Evolutionary conservation across 148 eudicot species (phyloP), one percentile per base, ranked within the genome.

Genomic region (Mesembryanthemum crystallinum): DNA sequence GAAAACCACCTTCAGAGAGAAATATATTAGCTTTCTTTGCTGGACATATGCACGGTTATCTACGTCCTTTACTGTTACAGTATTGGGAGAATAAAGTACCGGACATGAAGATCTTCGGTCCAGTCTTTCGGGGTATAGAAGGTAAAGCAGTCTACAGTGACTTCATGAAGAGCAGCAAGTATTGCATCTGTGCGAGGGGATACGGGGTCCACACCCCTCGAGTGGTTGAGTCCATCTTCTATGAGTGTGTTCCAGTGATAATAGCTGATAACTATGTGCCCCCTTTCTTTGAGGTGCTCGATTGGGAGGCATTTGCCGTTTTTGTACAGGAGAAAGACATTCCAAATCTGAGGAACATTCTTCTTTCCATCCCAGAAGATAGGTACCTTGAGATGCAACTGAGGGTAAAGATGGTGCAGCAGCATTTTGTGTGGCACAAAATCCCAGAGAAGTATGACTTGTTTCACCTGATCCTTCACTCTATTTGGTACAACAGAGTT

Each of bases 391-490:
- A 68, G 8, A 88, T 92, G 97, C 91, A 87, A 71, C 79, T 73
- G 27, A 82, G 87, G 66, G 78, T 90, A 12, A 84, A 77, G 78
- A 78, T 78, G 82, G 89, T 89, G 76, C 89, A 86, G 71, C 77
- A 65, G 28, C 92, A 90, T 83, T 92, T 92, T 57, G 64, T 89
- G 10, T 92, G 97, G 95, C 87, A 90, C 74, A 86, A 86, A 77
- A 63, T 76, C 49, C 90, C 95, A 0, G 83, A 77, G 77, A 92
- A 90, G 80, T 90, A 90, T 68, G 97, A 92, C 70, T 83, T 92
- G 81, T 92, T 92, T 82, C 89, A 92, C 62, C 89, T 90, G 94
- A 85, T 81, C 76, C 97, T 92, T 86, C 97, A 92, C 78, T 92
- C 95, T 17, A 75, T 92, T 65, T 90, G 97, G 97, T 89, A 82